Evolutionary conservation across 495 filamentous ascomycete species (phyloP).

Genomic region (Penicillium chermesinum): DNA sequence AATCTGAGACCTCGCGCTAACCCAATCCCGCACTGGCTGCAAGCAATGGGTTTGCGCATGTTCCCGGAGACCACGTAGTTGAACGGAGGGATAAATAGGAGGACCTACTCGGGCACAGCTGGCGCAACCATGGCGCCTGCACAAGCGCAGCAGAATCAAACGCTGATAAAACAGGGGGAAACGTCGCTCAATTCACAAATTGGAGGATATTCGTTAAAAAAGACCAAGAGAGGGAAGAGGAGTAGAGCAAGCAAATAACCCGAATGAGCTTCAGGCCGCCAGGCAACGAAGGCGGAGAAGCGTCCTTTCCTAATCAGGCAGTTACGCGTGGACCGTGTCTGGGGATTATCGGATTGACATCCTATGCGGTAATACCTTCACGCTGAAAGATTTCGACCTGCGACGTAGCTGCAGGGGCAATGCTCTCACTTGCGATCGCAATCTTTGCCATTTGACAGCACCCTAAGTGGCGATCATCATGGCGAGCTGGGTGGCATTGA

Average conservation of each 20-base stretch:
- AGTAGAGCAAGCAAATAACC: constrained; percentile 13
- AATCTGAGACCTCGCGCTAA: constrained; percentile 5
- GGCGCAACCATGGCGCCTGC: constrained; percentile 72
- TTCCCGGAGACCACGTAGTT: constrained; percentile 32
- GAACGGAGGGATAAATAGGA: constrained; percentile 18
- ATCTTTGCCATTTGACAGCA: constrained; percentile 1
- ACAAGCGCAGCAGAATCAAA: constrained; percentile 15
- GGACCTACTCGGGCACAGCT: constrained; percentile 79
- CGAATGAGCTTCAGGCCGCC: constrained; percentile 21
- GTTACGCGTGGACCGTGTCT: constrained; percentile 31
- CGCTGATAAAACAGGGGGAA: background rate
- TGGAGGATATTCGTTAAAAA: constrained; percentile 1
- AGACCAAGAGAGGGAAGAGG: constrained; percentile 8
- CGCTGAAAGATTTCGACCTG: no score
- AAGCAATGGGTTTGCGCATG: constrained; percentile 24
- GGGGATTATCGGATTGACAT: background rate
- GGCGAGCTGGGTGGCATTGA: constrained; percentile 72
- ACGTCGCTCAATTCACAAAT: background rate
- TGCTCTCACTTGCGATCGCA: constrained; percentile 9
- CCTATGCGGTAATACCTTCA: no score
- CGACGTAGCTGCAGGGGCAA: constrained; percentile 5
- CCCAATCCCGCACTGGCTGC: background rate
- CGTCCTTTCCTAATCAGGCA: constrained; percentile 28
- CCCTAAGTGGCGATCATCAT: constrained; percentile 24
- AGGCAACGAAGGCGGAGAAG: constrained; percentile 26